Base-by-base conservation (phyloP, 192 early-diverging fungal genomes). In the Linnemannia schmuckeri region DNA sequence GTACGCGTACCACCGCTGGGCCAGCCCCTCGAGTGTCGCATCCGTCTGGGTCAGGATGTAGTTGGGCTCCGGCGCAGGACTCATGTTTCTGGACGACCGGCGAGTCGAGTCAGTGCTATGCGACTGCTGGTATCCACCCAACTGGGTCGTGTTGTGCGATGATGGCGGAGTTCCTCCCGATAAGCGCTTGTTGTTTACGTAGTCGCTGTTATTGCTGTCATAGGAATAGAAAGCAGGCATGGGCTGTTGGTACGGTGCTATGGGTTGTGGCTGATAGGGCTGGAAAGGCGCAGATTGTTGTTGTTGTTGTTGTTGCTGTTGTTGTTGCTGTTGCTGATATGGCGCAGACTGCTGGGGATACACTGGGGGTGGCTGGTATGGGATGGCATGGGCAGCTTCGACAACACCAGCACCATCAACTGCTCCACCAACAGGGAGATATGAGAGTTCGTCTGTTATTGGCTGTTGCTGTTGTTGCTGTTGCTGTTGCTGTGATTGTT, bases 1-100 rank as follows among this genome's bases (percentile, higher is more conserved):
- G 61, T 84, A 84, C 7, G 82, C 82, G 7, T 75, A 20, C 82
- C 82, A 84, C 33, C 82, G 72, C 24, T 84, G 72, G 7, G 76
- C 82, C 10, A 84, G 70, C 4, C 76, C 82, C 10, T 84, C 82
- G 49, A 84, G 57, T 0, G 82, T 84, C 49, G 75, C 35, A 22
- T 84, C 73, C 12, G 77, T 70, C 54, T 79, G 82, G 22, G 74
- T 84, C 18, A 79, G 0, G 41, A 74, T 74, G 72, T 74, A 83
- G 17, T 55, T 74, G 1, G 70, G 57, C 35, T 78, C 76, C 1
- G 30, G 12, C 24, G 57, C 57, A 10, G 75, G 38, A 35, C 69
- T 66, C 12, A 44, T 18, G 69, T 77, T 83, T 24, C 44, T 63
- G 13, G 82, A 83, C 4, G 61, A 77, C 2, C 72, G 82, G 42